phyloP scores from a whole-genome alignment of 495 filamentous ascomycete genomes.

The Zalerion maritima region DNA sequence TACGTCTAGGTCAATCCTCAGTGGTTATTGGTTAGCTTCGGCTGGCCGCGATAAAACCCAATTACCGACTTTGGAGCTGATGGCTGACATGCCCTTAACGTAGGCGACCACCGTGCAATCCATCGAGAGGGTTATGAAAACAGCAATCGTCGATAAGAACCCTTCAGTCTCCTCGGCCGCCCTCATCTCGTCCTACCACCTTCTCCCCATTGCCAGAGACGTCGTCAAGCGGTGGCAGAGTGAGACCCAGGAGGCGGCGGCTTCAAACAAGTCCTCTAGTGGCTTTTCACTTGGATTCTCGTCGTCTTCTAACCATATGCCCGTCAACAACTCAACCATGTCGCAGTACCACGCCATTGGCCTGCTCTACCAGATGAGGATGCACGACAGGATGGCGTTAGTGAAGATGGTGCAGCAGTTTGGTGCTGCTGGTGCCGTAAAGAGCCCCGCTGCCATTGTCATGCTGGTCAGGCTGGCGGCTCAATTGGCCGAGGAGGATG shows the following conservation, averaged over 20 bases:
- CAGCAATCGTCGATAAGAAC: constrained; percentile 97
- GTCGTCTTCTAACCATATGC: constrained; percentile 51
- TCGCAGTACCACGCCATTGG: constrained; percentile 98
- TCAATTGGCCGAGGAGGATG: constrained; percentile 89
- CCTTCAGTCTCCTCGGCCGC: constrained; percentile 95
- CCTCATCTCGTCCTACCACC: constrained; percentile 94
- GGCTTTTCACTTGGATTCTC: constrained; percentile 85
- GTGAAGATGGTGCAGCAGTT: constrained; percentile 99
- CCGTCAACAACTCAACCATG: constrained; percentile 78
- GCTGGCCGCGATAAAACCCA: constrained; percentile 1
- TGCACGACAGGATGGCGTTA: constrained; percentile 91
- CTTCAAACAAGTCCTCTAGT: constrained; percentile 69
- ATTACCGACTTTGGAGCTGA: constrained; percentile 4
- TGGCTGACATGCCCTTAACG: constrained; percentile 15
- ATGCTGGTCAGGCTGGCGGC: constrained; percentile 88
- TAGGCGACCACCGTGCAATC: constrained; percentile 94
- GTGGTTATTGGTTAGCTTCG: too few species aligned
- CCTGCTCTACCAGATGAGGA: constrained; percentile 93
- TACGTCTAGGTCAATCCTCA: constrained; percentile 36
- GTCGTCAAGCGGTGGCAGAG: constrained; percentile 97
- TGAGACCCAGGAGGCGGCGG: constrained; percentile 94
- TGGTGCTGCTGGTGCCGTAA: constrained; percentile 75
- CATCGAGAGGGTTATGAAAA: constrained; percentile 97
- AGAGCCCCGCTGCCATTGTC: constrained; percentile 84
- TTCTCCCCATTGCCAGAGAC: constrained; percentile 88